A percentile compares a stretch with the other conserved stretches of the same genome.
Evolutionary conservation across 164 flowering plant species (phyloP).

Genomic region (Malania oleifera): DNA sequence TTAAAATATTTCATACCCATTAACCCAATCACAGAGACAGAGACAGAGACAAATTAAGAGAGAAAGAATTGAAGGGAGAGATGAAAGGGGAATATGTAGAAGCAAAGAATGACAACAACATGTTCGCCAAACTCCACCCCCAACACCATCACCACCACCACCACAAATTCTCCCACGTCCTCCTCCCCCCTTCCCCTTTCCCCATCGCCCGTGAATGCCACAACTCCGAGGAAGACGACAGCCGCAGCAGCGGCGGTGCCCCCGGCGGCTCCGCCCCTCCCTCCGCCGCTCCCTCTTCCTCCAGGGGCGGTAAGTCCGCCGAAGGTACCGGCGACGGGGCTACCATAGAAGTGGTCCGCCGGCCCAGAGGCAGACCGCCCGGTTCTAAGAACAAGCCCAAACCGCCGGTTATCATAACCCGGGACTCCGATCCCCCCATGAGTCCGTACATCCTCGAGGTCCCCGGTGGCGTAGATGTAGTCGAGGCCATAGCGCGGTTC

Average conservation of each 20-base stretch:
- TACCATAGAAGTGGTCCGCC: slow-evolving; percentile 44
- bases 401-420: slow-evolving; percentile 54
- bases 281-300: neutral
- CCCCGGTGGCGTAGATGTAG: slow-evolving; percentile 48
- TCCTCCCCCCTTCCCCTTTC: slow-evolving; percentile 12
- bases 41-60: neutral
- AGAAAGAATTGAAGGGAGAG: neutral
- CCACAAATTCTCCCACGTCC: slow-evolving; percentile 13
- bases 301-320: neutral
- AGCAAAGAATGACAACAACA: slow-evolving; percentile 23
- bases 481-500: slow-evolving; percentile 42
- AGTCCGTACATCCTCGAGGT: slow-evolving; percentile 64
- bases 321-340: slow-evolving; percentile 44
- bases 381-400: slow-evolving; percentile 76
- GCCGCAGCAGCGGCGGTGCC: slow-evolving; percentile 26
- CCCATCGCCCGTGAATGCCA: slow-evolving; percentile 22
- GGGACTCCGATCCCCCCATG: slow-evolving; percentile 52
- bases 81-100: slow-evolving; percentile 57
- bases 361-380: slow-evolving; percentile 73
- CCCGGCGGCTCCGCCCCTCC: slow-evolving; percentile 12
- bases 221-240: slow-evolving; percentile 40
- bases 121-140: slow-evolving; percentile 38
- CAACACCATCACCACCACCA: slow-evolving; percentile 19
- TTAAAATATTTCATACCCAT: neutral
- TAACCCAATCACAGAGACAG: neutral